phyloP scores from a whole-genome alignment of 345 rosid genomes.

The Citrus sinensis region DNA sequence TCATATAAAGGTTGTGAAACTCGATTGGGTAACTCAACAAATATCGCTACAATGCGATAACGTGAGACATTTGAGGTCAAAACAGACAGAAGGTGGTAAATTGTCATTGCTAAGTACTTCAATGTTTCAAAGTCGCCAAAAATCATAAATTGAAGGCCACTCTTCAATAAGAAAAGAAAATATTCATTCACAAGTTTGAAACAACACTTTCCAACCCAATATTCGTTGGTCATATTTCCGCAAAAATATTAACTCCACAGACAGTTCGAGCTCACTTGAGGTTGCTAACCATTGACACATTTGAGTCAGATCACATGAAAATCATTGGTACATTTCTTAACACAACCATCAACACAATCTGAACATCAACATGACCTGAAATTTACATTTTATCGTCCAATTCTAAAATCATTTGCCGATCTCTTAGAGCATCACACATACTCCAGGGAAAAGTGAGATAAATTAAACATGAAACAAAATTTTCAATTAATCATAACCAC shows the following conservation, averaged over 20 bases:
- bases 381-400: slow-evolving; percentile 12
- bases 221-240: neutral
- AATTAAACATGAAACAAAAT: slow-evolving; percentile 19
- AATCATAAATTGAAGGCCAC: neutral
- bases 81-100: no score
- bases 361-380: slow-evolving; percentile 2
- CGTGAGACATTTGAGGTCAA: no score
- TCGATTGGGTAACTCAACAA: no score
- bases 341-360: no score
- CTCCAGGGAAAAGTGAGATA: neutral
- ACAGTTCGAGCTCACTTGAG: neutral
- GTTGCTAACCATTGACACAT: neutral
- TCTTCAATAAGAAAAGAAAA: neutral
- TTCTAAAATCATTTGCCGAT: neutral
- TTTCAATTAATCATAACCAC: slow-evolving; percentile 14
- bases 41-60: no score
- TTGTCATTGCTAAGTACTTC: neutral
- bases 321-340: neutral
- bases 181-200: neutral
- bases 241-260: neutral
- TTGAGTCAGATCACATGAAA: neutral
- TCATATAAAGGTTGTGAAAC: no score
- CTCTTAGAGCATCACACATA: slow-evolving; percentile 17
- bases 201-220: neutral
- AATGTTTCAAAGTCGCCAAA: neutral